phyloP scores from a whole-genome alignment of 2,329 filamentous ascomycete species.

The Stylonectria norvegica region DNA sequence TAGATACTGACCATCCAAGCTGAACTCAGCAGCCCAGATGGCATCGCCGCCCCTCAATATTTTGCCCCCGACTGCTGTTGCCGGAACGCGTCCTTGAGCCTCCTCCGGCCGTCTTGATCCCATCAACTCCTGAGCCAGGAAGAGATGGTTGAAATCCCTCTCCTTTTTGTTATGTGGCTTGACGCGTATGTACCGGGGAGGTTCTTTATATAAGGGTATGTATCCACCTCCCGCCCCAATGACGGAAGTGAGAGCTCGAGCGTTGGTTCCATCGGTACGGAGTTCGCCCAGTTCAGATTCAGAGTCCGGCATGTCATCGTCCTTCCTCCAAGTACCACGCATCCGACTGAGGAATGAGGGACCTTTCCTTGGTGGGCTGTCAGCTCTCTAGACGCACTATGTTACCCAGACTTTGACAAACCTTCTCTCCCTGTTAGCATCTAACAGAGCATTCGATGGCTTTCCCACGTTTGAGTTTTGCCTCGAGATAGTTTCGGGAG shows the following conservation, averaged over 20 bases:
- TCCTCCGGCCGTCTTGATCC: slow-evolving; percentile 47
- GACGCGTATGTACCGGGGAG: slow-evolving; percentile 87
- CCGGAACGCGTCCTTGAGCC: slow-evolving; percentile 28
- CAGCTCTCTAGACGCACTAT: slow-evolving; percentile 5
- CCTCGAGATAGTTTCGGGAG: slow-evolving; percentile 38
- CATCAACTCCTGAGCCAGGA: slow-evolving; percentile 85
- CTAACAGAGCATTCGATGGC: slow-evolving; percentile 37
- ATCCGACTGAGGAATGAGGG: slow-evolving; percentile 88
- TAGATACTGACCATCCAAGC: slow-evolving; percentile 83
- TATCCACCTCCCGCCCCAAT: slow-evolving; percentile 67
- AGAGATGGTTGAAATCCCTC: slow-evolving; percentile 80
- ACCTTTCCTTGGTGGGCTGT: slow-evolving; percentile 61
- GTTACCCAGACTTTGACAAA: slow-evolving; percentile 31
- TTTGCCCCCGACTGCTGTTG: slow-evolving; percentile 39
- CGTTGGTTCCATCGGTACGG: slow-evolving; percentile 76
- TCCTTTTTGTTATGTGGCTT: slow-evolving; percentile 75
- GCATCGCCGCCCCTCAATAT: slow-evolving; percentile 56
- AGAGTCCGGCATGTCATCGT: slow-evolving; percentile 56
- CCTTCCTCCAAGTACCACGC: slow-evolving; percentile 71
- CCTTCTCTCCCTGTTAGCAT: slow-evolving; percentile 62
- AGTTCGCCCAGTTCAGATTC: slow-evolving; percentile 66
- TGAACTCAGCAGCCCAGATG: slow-evolving; percentile 91
- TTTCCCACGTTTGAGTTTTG: slow-evolving; percentile 43
- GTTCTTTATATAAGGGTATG: slow-evolving; percentile 82
- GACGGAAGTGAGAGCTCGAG: slow-evolving; percentile 75